Evolutionary conservation across 306 rosid genomes (phyloP).

Genomic region (Rubus parviflorus): DNA sequence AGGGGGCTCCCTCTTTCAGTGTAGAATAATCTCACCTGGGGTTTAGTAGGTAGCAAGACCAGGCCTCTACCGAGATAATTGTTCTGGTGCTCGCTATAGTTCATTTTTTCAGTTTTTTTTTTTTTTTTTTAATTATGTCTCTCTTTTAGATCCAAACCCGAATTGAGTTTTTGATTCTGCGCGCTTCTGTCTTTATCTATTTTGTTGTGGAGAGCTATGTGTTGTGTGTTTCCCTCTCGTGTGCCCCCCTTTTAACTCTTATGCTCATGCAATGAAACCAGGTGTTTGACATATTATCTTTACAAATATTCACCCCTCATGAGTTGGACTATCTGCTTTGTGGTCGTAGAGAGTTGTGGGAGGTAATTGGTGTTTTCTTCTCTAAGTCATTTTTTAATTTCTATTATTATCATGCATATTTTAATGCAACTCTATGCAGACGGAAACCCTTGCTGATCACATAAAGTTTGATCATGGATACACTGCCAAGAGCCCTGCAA

Average conservation of each 20-base stretch:
- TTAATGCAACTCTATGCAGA: conserved; percentile 45
- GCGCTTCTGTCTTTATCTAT: not conserved
- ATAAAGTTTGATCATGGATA: conserved; percentile 98
- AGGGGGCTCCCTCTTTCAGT: not conserved
- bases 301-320: conserved; percentile 82
- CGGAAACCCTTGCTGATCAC: conserved; percentile 88
- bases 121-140: not conserved
- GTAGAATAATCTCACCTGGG: not conserved
- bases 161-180: not conserved
- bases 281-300: conserved; percentile 87
- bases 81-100: not conserved
- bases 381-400: not conserved
- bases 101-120: not conserved
- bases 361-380: conserved; percentile 44
- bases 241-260: not conserved
- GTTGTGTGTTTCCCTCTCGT: not conserved
- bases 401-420: not conserved
- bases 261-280: conserved; percentile 30
- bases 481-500: conserved; percentile 94
- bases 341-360: conserved; percentile 97
- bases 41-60: not conserved
- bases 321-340: conserved; percentile 94
- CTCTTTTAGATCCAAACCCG: not conserved
- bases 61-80: not conserved
- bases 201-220: not conserved